Evolutionary conservation across 805 yeast species (phyloP).

Genomic region (Monosporozyma unispora): DNA sequence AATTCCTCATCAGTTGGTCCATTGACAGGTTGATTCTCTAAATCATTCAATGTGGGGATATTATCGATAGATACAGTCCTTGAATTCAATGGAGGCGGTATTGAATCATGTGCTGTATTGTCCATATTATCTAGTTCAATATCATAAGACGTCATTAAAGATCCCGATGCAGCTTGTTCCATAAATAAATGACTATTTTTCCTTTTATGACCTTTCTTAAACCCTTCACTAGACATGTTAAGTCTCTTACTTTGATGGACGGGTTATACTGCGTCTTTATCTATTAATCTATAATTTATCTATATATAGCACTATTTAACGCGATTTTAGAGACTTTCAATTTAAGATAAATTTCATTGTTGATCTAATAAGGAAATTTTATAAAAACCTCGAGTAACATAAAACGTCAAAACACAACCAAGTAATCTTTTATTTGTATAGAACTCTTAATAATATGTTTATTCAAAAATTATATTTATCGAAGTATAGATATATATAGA

Average conservation of each 20-base stretch:
- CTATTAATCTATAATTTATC: too few species aligned
- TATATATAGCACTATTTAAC: not conserved
- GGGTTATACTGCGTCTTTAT: too few species aligned
- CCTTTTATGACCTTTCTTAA: conserved; percentile 20
- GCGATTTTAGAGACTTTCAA: not conserved
- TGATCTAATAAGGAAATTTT: not conserved
- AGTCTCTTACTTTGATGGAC: not conserved
- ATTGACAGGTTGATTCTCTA: conserved; percentile 3
- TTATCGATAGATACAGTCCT: not conserved
- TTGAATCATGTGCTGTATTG: not conserved
- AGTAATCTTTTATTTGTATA: not conserved
- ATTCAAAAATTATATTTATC: not conserved
- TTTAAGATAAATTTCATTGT: not conserved
- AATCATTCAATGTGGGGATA: not conserved
- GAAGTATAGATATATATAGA: not conserved
- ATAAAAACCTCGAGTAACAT: not conserved
- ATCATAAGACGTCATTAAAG: conserved; percentile 6
- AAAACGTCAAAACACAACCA: too few species aligned
- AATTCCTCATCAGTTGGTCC: not conserved
- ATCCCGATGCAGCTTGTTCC: conserved; percentile 21
- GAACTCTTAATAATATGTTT: conserved; percentile 1
- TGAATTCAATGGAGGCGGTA: conserved; percentile 3
- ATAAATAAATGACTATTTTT: conserved; percentile 24
- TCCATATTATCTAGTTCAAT: conserved; percentile 4
- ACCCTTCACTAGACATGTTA: not conserved